Evolutionary conservation across 495 filamentous ascomycete genomes (phyloP).

Genomic region (Astrothelium subdiscretum): DNA sequence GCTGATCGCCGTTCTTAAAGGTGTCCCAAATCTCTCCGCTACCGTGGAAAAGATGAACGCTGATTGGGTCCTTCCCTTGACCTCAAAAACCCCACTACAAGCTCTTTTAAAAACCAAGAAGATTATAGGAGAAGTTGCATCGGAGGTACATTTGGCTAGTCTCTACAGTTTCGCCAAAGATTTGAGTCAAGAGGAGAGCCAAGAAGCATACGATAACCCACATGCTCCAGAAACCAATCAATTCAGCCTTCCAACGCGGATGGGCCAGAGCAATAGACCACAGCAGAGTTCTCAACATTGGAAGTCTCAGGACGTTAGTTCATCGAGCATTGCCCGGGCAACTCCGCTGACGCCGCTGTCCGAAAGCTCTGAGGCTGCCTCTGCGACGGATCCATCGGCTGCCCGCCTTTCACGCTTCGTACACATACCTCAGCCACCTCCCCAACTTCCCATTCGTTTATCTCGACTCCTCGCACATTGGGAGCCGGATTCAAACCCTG

Average conservation of each 20-base stretch:
- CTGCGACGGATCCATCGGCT: background rate
- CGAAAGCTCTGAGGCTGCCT: background rate
- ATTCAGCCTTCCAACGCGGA: background rate
- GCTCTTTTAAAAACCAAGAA: conserved; percentile 11
- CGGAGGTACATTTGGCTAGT: conserved; percentile 16
- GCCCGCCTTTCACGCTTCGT: background rate
- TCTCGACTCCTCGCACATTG: background rate
- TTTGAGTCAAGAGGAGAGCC: background rate
- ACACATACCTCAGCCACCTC: background rate
- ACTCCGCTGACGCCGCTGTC: background rate
- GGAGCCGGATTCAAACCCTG: background rate
- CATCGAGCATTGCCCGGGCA: background rate
- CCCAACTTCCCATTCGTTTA: background rate
- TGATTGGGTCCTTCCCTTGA: conserved; percentile 16
- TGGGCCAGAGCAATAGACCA: background rate
- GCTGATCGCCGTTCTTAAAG: background rate
- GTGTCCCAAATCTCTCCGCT: background rate
- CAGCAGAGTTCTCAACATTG: background rate
- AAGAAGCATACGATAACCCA: background rate
- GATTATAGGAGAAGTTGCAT: conserved; percentile 14
- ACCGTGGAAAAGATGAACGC: conserved; percentile 15
- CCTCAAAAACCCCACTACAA: conserved; percentile 6
- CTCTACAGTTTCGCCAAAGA: background rate
- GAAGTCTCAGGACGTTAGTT: background rate
- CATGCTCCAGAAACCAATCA: background rate